Evolutionary conservation across 1,284 basidiomycete species (phyloP).

Genomic region (Anthracocystis panici-leucophaei): DNA sequence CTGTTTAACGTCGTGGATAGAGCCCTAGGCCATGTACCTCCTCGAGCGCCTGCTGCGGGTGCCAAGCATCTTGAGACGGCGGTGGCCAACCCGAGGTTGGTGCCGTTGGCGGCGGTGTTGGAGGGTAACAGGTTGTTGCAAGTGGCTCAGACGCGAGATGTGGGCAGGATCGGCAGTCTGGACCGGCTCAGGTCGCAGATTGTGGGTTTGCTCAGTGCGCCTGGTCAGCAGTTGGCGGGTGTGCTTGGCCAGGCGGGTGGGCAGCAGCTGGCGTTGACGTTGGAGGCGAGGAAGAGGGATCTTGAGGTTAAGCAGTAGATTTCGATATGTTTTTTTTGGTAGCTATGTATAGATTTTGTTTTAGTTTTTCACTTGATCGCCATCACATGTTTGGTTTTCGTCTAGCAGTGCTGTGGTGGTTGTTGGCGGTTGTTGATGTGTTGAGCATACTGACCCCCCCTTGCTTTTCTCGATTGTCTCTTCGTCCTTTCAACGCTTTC

Average conservation of each 20-base stretch:
- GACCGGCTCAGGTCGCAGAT: conserved; percentile 62
- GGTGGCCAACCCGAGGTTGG: conserved; percentile 53
- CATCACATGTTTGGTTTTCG: neutral
- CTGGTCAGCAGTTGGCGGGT: conserved; percentile 59
- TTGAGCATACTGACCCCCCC: conserved; percentile 22
- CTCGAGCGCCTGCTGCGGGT: conserved; percentile 27
- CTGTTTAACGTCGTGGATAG: conserved; percentile 58
- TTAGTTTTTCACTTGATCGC: neutral
- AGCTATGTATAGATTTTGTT: conserved; percentile 18
- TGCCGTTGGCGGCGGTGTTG: conserved; percentile 57
- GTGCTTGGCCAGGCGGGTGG: conserved; percentile 61
- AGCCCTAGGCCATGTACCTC: conserved; percentile 49
- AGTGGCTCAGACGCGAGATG: conserved; percentile 55
- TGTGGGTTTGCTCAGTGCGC: conserved; percentile 62
- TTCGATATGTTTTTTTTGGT: neutral
- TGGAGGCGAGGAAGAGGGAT: conserved; percentile 60
- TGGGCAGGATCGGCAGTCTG: conserved; percentile 55
- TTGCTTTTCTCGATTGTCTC: neutral
- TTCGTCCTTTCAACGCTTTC: neutral
- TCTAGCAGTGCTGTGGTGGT: neutral
- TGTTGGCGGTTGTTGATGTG: neutral
- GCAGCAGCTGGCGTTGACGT: conserved; percentile 54
- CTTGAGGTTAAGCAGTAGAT: conserved; percentile 53
- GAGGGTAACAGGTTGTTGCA: conserved; percentile 55
- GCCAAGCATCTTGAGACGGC: conserved; percentile 23